Evolutionary conservation across 2,329 filamentous ascomycete species (phyloP), one percentile per base, ranked within the genome.

Genomic region (Davidsoniella virescens): DNA sequence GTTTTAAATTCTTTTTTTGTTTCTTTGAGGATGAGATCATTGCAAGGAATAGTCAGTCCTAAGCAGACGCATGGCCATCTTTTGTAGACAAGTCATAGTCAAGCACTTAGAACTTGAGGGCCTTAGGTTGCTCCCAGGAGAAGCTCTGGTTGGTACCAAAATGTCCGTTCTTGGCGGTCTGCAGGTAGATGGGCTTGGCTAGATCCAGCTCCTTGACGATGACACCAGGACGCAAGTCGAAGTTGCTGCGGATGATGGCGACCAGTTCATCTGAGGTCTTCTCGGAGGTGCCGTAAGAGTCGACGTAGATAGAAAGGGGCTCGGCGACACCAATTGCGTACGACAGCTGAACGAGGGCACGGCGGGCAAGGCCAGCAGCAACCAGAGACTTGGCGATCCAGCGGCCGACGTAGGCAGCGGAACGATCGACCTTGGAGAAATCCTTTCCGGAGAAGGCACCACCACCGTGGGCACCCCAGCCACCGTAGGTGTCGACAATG

Each of bases 371-470:
- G 62, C 84, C 82, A 61, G 90, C 84, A 62, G 80, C 71, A 60
- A 98, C 86, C 57, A 98, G 79, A 40, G 92, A 98, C 80, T 98
- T 98, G 72, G 92, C 92, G 68, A 98, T 88, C 92, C 92, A 98
- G 67, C 92, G 87, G 60, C 78, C 88, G 60, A 96, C 81, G 74
- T 98, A 98, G 64, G 92, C 92, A 59, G 92, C 92, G 49, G 92
- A 96, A 62, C 92, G 86, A 67, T 98, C 92, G 70, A 98, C 92
- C 80, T 98, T 98, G 78, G 87, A 95, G 81, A 95, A 98, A 70
- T 98, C 92, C 83, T 98, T 98, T 64, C 92, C 92, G 63, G 92
- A 96, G 84, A 98, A 98, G 69, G 92, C 92, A 83, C 92, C 92
- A 76, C 92, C 92, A 77, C 92, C 92, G 78, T 98, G 92, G 61